Evolutionary conservation across 2,329 filamentous ascomycete species (phyloP), one percentile per base, ranked within the genome.

Genomic region (Xylaria sp.): DNA sequence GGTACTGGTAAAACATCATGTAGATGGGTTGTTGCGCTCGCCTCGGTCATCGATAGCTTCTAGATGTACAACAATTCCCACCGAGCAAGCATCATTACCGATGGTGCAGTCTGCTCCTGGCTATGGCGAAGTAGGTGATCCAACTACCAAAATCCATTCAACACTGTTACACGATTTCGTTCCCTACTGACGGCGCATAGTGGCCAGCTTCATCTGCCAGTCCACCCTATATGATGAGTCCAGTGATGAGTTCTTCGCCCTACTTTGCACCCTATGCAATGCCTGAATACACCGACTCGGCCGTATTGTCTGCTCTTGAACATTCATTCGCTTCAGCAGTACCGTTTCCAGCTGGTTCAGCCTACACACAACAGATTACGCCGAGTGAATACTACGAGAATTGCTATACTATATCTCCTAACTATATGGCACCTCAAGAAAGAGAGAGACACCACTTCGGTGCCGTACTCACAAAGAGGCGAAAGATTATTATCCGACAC

Each of bases 1-100:
- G 11, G 81, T 84, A 53, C 79, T 80, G 70, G 81, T 85, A 59
- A 78, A 75, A 48, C 72, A 74, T 57, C 71, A 75, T 17, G 74
- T 77, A 36, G 68, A 66, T 42, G 48, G 61, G 23, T 54, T 71
- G 33, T 23, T 64, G 20, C 56, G 72, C 26, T 68, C 72, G 28
- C 72, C 73, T 17, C 72, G 63, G 40, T 68, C 68, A 9, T 59
- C 73, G 44, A 72, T 66, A 46, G 70, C 73, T 44, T 68, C 74
- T 44, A 72, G 67, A 49, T 64, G 64, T 61, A 65, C 71, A 62
- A 48, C 71, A 57, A 59, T 66, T 62, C 67, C 73, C 26, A 60
- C 68, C 10, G 74, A 73, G 28, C 72, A 71, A 65, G 59, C 72
- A 11, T 56, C 75, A 20, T 66, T 71, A 44, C 56, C 67, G 49